Evolutionary conservation across 441 rosid species (phyloP), one percentile per base, ranked within the genome.

Genomic region (Raphanus hybrid): DNA sequence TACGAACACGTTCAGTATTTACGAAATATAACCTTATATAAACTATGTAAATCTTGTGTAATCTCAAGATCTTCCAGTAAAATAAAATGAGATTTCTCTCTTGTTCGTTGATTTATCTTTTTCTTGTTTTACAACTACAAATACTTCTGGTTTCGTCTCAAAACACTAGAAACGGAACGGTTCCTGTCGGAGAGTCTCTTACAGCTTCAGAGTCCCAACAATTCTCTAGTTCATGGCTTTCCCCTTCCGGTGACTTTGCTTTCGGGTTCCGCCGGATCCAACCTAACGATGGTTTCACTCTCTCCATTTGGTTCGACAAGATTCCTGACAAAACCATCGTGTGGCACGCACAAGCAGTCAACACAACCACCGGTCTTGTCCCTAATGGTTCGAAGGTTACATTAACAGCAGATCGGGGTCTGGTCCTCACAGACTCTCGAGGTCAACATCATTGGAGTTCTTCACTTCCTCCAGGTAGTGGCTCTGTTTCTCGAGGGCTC

Each of bases 191-290:
- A 59, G 14, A 59, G 48, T 72, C 69, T 15, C 69, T 78, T 32
- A 71, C 57, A 1, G 63, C 77, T 48, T 78, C 73, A 11, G 64
- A 48, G 16, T 41, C 81, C 45, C 58, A 23, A 48, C 57, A 48
- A 15, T 20, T 58, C 8, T 78, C 76, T 11, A 45, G 18, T 58
- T 67, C 77, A 34, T 78, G 77, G 81, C 48, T 4, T n/a, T 78
- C 81, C 0, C 77, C 65, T 37, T 60, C 77, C 7, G 69, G 74
- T 43, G 74, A 67, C 60, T 78, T 78, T 61, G 74, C 78, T 4
- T 67, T 68, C 60, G 82, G 82, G 2, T 78, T 78, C 52, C 69
- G 64, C 6, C 73, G 68, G 8, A 54, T 67, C 66, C 16, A 27
- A 27, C 60, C 50, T 26, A 74, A 73, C 20, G 60, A 62, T 14